Percentiles rank a stretch among this genome's conserved stretches.
Evolutionary conservation across 2,329 filamentous ascomycete genomes (phyloP).

Genomic region (Ceratocystiopsis minuta): DNA sequence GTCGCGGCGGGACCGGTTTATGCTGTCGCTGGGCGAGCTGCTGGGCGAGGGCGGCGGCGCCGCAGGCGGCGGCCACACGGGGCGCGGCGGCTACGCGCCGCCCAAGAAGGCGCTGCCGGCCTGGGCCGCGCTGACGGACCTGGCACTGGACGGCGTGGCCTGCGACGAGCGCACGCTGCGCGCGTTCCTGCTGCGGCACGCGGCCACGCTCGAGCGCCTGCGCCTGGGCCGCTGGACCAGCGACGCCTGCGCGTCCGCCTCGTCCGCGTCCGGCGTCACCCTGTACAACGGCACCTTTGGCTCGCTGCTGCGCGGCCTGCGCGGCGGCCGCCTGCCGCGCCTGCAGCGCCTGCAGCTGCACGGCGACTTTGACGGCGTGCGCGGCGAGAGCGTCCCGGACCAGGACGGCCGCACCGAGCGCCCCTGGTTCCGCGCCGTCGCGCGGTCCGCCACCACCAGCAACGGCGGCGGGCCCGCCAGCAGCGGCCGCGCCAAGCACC

Average conservation of each 20-base stretch:
- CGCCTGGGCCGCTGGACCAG: slow-evolving; percentile 27
- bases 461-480: too few species aligned
- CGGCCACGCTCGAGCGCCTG: slow-evolving; percentile 20
- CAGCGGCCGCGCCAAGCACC: too few species aligned
- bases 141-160: slow-evolving; percentile 25
- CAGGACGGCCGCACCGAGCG: slow-evolving; percentile 14
- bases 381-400: too few species aligned
- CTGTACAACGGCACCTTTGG: slow-evolving; percentile 26
- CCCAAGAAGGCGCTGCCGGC: slow-evolving; percentile 15
- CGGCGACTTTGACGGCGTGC: slow-evolving; percentile 25
- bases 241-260: slow-evolving; percentile 11
- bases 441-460: too few species aligned
- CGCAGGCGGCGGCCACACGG: neutral
- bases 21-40: too few species aligned
- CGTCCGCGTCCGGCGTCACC: slow-evolving; percentile 24
- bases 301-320: slow-evolving; percentile 23
- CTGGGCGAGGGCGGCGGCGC: too few species aligned
- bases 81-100: slow-evolving; percentile 6
- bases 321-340: slow-evolving; percentile 16
- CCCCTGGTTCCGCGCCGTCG: slow-evolving; percentile 21
- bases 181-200: slow-evolving; percentile 23
- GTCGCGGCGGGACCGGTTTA: too few species aligned
- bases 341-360: slow-evolving; percentile 26
- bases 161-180: slow-evolving; percentile 26
- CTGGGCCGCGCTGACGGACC: slow-evolving; percentile 17